phyloP scores from a whole-genome alignment of 2,329 filamentous ascomycete species.

The Mycosphaerella arachidis region DNA sequence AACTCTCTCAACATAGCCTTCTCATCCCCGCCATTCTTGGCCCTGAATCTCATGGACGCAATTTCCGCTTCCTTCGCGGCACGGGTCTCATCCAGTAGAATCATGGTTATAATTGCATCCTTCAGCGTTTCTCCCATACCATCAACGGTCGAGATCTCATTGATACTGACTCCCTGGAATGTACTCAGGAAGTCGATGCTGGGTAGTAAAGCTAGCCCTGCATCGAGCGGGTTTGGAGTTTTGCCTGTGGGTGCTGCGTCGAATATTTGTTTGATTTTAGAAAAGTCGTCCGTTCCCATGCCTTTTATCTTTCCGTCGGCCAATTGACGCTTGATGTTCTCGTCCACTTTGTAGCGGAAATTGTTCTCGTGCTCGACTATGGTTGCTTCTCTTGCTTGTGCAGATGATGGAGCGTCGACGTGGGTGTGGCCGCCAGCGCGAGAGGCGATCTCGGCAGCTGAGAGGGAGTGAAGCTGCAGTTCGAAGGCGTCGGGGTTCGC shows the following conservation, averaged over 20 bases:
- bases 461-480: not conserved
- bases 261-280: not conserved
- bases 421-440: not conserved
- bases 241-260: not conserved
- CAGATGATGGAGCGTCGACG: not conserved
- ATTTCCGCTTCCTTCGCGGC: not conserved
- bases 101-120: not conserved
- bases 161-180: not conserved
- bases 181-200: not conserved
- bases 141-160: not conserved
- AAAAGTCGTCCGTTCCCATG: not conserved
- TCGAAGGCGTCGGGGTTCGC: not conserved
- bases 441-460: not conserved
- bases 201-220: not conserved
- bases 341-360: not conserved
- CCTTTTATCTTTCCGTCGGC: not conserved
- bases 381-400: not conserved
- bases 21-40: not conserved
- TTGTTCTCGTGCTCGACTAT: not conserved
- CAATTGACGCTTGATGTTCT: not conserved
- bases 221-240: not conserved
- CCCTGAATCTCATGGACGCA: not conserved
- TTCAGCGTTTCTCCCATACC: not conserved
- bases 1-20: not conserved
- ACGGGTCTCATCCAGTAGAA: not conserved